Evolutionary conservation across 108 stramenopile genomes (phyloP), one percentile per base, ranked within the genome.

Genomic region (Cyclotella sp.): DNA sequence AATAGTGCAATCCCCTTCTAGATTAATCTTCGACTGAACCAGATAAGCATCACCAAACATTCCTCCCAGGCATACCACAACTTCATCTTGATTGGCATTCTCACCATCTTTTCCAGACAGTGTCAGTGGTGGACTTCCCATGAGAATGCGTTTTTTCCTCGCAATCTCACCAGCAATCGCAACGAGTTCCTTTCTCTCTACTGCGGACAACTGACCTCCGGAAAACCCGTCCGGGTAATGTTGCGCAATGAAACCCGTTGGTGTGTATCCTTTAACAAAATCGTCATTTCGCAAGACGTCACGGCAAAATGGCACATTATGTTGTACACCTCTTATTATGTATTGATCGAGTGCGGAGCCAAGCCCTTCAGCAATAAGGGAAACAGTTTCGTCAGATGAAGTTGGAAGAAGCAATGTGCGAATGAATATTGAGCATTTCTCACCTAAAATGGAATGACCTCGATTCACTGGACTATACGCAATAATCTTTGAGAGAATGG

Each of bases 401-500:
- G 55, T 26, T 24, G 3, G 9, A 13, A 27, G 0, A 62, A 40
- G 11, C 60, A 39, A 3, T 40, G 6, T 15, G 10, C 9, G 39
- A 2, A 34, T 34, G 34, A 34, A 34, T 34, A 34, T 34, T 34
- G 34, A 18, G 14, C 11, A 62, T 30, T 45, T 26, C 67, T 68
- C 30, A 68, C 67, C 74, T 11, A 76, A 83, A 43, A 99, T 89
- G 16, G 98, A 97, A 72, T 86, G 74, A 9, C 68, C 42, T 24
- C 92, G 82, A 46, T 52, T 51, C 22, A 75, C 77, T 40, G 82
- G 77, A 45, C 76, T 78, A 72, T 87, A 92, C 10, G 95, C 73
- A 70, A 97, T 87, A 46, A 97, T 86, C 89, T 99, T 99, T 82
- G 91, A 86, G 30, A 99, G 91, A 90, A 99, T 98, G 19, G 98